These are phyloP conservation scores for Geranium rotundifolium DNA, from an alignment of 345 rosid species.

Conservation along the genomic window DNA sequence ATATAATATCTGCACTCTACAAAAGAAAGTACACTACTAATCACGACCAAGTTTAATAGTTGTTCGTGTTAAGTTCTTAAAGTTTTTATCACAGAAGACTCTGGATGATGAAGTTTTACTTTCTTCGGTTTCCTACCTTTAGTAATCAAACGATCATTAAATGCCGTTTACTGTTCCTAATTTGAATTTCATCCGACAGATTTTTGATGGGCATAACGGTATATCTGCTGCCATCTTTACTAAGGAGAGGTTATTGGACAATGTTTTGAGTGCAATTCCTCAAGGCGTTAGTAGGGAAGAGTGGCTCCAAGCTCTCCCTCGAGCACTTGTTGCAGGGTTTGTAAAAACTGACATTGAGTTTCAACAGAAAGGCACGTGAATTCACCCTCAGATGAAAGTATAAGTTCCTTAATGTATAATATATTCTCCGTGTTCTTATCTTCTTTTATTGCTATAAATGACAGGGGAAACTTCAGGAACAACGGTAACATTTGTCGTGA, in stretches of 20 bases:
- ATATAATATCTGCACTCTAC: no score
- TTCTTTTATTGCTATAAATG: slow-evolving; percentile 15
- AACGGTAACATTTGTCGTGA: slow-evolving; percentile 88
- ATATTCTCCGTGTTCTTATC: slow-evolving; percentile 4
- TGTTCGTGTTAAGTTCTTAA: neutral
- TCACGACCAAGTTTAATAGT: no score
- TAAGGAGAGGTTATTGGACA: slow-evolving; percentile 66
- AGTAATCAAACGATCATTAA: neutral
- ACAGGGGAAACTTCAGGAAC: slow-evolving; percentile 99
- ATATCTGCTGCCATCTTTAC: slow-evolving; percentile 93
- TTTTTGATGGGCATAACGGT: slow-evolving; percentile 98
- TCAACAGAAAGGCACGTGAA: slow-evolving; percentile 68
- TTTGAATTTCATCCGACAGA: slow-evolving; percentile 30
- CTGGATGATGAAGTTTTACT: neutral
- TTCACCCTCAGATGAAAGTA: neutral
- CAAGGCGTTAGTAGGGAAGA: slow-evolving; percentile 58
- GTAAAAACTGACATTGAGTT: slow-evolving; percentile 98
- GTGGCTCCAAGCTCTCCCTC: slow-evolving; percentile 99
- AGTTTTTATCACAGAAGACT: neutral
- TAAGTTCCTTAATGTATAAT: slow-evolving; percentile 4
- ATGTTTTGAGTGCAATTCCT: slow-evolving; percentile 91
- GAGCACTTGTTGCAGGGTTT: slow-evolving; percentile 94
- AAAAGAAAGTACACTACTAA: no score
- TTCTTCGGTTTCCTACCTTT: neutral
- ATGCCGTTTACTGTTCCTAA: slow-evolving; percentile 1